Base-by-base conservation (phyloP, 2,329 filamentous ascomycete species). In the Penicillium janthinellum region DNA sequence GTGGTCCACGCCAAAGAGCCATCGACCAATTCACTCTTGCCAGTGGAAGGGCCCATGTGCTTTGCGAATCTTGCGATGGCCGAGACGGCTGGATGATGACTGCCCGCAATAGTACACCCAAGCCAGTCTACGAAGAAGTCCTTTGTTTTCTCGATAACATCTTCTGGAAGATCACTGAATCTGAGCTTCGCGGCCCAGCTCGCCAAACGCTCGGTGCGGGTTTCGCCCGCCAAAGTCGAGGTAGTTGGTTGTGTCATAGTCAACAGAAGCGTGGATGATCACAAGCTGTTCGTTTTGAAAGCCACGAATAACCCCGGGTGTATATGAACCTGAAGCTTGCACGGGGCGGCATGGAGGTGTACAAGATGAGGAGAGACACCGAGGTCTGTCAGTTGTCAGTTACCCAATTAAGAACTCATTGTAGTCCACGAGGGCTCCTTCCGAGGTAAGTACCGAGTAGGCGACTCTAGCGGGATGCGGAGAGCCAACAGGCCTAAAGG, bases 111-210 rank as follows among this genome's bases (percentile, higher is more conserved):
- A 15, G 70, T 58, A 60, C 71, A 74, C 12, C 68, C 71, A 0
- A 74, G 54, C 41, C 67, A 70, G 52, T 74, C 71, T 11, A 72
- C 45, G 53, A 73, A 74, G 37, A 73, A 69, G 44, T 72, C 71
- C 39, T 72, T 73, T 6, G 71, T 73, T 17, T 71, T 69, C 48
- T 72, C 56, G 22, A 74, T 53, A 2, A 70, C 70, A 47, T 67
- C 44, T 14, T 60, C 39, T 4, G 70, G 67, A 17, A 72, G 65
- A 28, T 70, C 64, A 2, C 55, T 25, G 51, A 68, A 71, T 25
- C 62, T 54, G 15, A 71, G 59, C 10, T 60, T 59, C 10, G 63
- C 55, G 14, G 67, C 63, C 66, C 67, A 70, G 14, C 35, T 58
- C 39, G 66, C 67, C 12, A 70, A 56, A n/a, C 52, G 61, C 38